Evolutionary conservation across 352 stramenopile species (phyloP), one percentile per base, ranked within the genome.

Genomic region (Phytopythium helicoides): DNA sequence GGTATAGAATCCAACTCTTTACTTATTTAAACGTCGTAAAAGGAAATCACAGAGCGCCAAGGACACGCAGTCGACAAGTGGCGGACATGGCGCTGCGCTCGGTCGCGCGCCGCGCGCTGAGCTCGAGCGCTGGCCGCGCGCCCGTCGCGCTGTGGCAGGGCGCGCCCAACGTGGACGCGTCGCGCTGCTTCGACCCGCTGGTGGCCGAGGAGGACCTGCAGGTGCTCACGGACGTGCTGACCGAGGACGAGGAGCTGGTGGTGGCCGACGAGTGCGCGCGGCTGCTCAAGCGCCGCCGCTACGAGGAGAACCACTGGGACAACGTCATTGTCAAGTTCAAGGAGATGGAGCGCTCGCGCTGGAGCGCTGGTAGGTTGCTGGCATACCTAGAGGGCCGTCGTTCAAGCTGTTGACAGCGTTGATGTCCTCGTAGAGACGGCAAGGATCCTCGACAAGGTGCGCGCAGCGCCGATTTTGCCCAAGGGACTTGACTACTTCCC

Each of bases 291-390:
- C 78, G 82, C 31, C 73, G 84, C n/a, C 79, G 80, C 37, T 92
- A 89, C 52, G 81, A 94, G 35, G 68, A 84, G 36, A 70, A 87
- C 42, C 84, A 94, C 55, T 94, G 84, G 84, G 84, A 94, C 68
- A 71, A 86, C 33, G 80, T 85, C 26, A 94, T 94, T 52, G 56
- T 94, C 66, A 92, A 94, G 51, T 94, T 89, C 56, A 92, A 92
- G 54, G 84, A 94, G 67, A 94, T 92, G 81, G 84, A 94, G 53
- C 78, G 80, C 36, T 87, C 77, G 26, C 77, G 82, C 28, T 94
- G 84, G 84, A 92, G 78, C 50, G 38, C 59, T 21, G 71, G 71
- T 73, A 12, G 23, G 38, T 36, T 25, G 5, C 42, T 18, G 12
- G 38, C 16, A 4, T 10, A 42, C n/a, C n/a, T n/a, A n/a, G n/a